These are phyloP conservation scores for Rhizopogon rudus DNA, from an alignment of 768 basidiomycete species.

Conservation along the genomic window DNA sequence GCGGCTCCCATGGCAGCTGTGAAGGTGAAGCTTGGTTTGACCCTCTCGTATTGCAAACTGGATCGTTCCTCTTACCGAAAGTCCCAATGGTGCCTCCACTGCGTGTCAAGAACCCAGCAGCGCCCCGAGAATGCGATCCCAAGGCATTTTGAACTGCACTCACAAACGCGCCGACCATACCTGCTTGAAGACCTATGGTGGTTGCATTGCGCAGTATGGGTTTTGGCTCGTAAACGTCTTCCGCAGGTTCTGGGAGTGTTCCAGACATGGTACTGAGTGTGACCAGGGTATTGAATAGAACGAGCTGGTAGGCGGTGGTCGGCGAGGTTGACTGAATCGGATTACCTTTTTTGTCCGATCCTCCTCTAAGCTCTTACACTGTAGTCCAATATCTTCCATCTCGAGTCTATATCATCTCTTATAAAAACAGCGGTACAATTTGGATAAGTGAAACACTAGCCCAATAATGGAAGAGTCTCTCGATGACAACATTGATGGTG, in stretches of 20 bases:
- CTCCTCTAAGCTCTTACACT: no score
- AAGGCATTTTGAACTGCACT: slow-evolving; percentile 79
- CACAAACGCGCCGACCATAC: slow-evolving; percentile 60
- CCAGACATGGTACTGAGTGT: slow-evolving; percentile 14
- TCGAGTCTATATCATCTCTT: background rate
- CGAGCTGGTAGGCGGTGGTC: background rate
- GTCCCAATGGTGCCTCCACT: slow-evolving; percentile 88
- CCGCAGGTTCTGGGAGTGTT: slow-evolving; percentile 10
- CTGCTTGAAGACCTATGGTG: slow-evolving; percentile 57
- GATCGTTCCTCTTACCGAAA: slow-evolving; percentile 59
- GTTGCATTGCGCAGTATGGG: slow-evolving; percentile 53
- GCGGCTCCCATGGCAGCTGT: slow-evolving; percentile 86
- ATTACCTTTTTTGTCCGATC: slow-evolving; percentile 18
- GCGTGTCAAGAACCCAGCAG: slow-evolving; percentile 81
- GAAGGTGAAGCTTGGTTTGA: slow-evolving; percentile 1
- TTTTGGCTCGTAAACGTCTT: slow-evolving; percentile 41
- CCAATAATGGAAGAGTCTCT: background rate
- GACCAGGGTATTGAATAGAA: slow-evolving; percentile 1
- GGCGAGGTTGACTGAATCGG: background rate
- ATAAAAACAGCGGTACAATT: background rate
- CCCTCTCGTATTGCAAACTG: background rate
- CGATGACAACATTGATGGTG: background rate
- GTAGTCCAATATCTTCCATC: background rate
- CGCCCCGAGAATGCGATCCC: slow-evolving; percentile 70
- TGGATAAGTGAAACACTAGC: background rate